Base-by-base conservation (phyloP, 208 protist species). In the Crithidia acanthocephali region DNA sequence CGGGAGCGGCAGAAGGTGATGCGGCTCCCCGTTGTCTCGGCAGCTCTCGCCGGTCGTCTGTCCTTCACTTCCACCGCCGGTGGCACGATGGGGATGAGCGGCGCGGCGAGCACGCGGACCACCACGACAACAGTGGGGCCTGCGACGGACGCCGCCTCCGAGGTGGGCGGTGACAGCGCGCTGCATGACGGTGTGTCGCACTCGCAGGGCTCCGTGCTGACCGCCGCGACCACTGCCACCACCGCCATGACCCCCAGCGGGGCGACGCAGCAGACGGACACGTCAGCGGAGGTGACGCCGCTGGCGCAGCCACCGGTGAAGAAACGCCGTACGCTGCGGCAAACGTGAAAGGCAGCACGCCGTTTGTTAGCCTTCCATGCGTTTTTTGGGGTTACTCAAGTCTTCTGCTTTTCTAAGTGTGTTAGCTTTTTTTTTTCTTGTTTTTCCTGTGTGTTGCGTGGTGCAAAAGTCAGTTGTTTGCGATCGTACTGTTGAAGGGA, bases 251-350 rank as follows among this genome's bases (percentile, higher is more conserved):
- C 64, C 2, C 50, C 44, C 1, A 52, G 30, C 13, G 60, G 42
- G 16, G 67, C 25, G 20, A 59, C 65, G 33, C 65, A 67, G 65
- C 48, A 71, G 42, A 65, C 59, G 30, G 67, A 48, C 37, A 59
- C 60, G 32, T 55, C 63, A n/a, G 32, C 61, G 9, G 65, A 72
- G 27, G 44, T 65, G 58, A 64, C 58, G 22, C 64, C 69, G 3
- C 58, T 72, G 64, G 65, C 25, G 57, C 65, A 70, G 65, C 89
- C 89, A 23, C 85, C 88, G 0, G 77, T 89, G 22, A 96, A 94
- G 78, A 96, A 94, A 53, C 73, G 91, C 18, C 82, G 91, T 18
- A 96, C 88, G 44, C 74, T 96, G 27, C 82, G 91, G 20, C 90
- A 95, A 68, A 92, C 84, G 35, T 95, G 55, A 59, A 44, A 44